Evolutionary conservation across 352 stramenopile genomes (phyloP).

Genomic region (Pythium volutum): DNA sequence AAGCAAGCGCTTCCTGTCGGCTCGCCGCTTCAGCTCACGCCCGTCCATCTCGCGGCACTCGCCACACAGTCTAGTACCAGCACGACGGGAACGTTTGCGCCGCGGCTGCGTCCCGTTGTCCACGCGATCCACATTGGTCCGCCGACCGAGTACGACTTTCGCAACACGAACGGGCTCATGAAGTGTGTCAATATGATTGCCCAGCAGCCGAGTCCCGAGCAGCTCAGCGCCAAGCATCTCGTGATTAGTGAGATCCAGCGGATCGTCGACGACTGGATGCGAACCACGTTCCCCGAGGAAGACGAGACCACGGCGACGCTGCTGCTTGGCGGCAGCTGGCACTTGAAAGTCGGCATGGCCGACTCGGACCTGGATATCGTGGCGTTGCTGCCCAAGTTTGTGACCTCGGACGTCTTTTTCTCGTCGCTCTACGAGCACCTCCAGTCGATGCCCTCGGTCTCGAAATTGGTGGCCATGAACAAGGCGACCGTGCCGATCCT

Average conservation of each 20-base stretch:
- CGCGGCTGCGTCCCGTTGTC: conserved; percentile 54
- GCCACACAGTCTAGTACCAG: background rate
- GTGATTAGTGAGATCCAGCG: conserved; percentile 76
- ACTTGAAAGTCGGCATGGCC: conserved; percentile 70
- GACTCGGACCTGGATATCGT: conserved; percentile 84
- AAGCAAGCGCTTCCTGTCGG: conserved; percentile 12
- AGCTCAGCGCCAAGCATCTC: conserved; percentile 69
- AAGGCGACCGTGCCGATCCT: conserved; percentile 74
- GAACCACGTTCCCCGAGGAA: conserved; percentile 38
- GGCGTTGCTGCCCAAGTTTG: conserved; percentile 55
- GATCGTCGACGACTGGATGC: conserved; percentile 69
- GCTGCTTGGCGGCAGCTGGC: conserved; percentile 74
- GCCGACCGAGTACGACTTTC: conserved; percentile 72
- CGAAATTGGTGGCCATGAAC: conserved; percentile 66
- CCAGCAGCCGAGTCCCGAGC: conserved; percentile 48
- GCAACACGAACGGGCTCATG: conserved; percentile 77
- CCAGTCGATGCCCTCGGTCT: conserved; percentile 31
- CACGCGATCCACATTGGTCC: conserved; percentile 49
- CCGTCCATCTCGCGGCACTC: conserved; percentile 22
- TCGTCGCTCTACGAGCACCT: conserved; percentile 56
- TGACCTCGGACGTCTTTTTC: conserved; percentile 72
- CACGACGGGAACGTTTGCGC: conserved; percentile 7
- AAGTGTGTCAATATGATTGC: conserved; percentile 75
- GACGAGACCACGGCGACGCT: conserved; percentile 48
- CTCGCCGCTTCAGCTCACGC: conserved; percentile 22